These are phyloP conservation scores for Bertia moriformis DNA, from an alignment of 2,329 filamentous ascomycete species.

Conservation along the genomic window DNA sequence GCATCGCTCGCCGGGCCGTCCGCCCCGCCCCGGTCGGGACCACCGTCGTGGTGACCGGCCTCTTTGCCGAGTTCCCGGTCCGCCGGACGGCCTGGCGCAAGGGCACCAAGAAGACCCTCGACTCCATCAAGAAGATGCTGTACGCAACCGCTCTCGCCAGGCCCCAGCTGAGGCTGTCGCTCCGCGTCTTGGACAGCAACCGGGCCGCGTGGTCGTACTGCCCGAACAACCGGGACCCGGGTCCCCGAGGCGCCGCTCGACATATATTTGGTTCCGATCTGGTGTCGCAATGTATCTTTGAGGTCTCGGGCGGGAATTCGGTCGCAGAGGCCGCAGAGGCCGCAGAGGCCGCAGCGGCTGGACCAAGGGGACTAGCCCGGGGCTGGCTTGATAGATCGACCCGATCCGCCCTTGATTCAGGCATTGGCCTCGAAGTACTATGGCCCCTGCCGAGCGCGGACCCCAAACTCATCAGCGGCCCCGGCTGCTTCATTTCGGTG, in stretches of 20 bases:
- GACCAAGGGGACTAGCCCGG: no score
- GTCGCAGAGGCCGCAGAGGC: neutral
- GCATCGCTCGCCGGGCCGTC: constrained; percentile 18
- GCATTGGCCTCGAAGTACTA: constrained; percentile 37
- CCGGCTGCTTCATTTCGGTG: constrained; percentile 50
- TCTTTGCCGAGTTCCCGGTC: constrained; percentile 49
- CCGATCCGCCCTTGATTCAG: constrained; percentile 4
- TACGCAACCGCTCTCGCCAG: constrained; percentile 53
- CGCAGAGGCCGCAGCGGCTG: no score
- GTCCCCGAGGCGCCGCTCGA: constrained; percentile 39
- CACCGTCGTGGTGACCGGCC: constrained; percentile 41
- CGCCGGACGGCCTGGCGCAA: constrained; percentile 43
- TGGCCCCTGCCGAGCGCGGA: constrained; percentile 36
- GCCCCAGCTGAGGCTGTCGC: constrained; percentile 41
- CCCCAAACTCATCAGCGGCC: constrained; percentile 21
- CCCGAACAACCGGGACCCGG: constrained; percentile 30
- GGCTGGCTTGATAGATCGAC: neutral
- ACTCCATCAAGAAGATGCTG: constrained; percentile 43
- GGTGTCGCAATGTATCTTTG: constrained; percentile 33
- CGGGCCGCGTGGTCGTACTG: constrained; percentile 47
- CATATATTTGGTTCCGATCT: constrained; percentile 47
- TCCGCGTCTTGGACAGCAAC: constrained; percentile 40
- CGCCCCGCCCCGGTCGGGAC: constrained; percentile 51
- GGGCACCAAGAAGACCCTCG: constrained; percentile 37
- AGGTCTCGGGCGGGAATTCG: constrained; percentile 7